These are phyloP conservation scores for Colletotrichum liriopes DNA, from an alignment of 2,329 filamentous ascomycete genomes.

Conservation along the genomic window DNA sequence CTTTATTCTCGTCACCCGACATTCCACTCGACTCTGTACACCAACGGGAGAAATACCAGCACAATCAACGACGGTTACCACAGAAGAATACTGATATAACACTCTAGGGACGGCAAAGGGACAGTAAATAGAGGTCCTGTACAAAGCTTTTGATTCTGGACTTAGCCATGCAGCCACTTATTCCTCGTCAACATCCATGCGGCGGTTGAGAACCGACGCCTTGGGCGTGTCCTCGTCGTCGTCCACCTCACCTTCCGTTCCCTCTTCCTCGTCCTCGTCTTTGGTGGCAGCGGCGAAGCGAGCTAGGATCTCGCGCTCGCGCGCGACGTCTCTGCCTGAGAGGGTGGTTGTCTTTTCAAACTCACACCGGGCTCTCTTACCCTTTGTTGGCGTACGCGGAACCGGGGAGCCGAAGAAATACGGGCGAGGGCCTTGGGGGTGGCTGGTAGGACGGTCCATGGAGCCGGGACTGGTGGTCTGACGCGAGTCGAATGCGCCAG, in stretches of 20 bases:
- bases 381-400: constrained; percentile 18
- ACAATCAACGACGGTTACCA: neutral
- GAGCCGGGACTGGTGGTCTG: neutral
- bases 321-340: constrained; percentile 36
- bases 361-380: constrained; percentile 33
- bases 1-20: neutral
- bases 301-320: constrained; percentile 37
- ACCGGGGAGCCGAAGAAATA: neutral
- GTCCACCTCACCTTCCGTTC: neutral
- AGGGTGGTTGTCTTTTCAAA: constrained; percentile 37
- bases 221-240: constrained; percentile 31
- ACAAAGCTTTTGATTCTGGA: neutral
- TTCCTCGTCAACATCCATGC: constrained; percentile 30
- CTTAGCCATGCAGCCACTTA: neutral
- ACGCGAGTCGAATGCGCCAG: neutral
- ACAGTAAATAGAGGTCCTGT: too few species aligned
- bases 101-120: neutral
- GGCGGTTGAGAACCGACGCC: constrained; percentile 36
- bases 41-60: neutral
- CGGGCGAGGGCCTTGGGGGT: constrained; percentile 20
- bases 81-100: neutral
- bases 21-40: neutral
- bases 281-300: neutral
- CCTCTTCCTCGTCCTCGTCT: neutral
- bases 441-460: constrained; percentile 2